A percentile compares a stretch with the other conserved stretches of the same genome.
These are phyloP conservation scores for Candida ipomoeae DNA, from an alignment of 805 yeast species.

Conservation along the genomic window DNA sequence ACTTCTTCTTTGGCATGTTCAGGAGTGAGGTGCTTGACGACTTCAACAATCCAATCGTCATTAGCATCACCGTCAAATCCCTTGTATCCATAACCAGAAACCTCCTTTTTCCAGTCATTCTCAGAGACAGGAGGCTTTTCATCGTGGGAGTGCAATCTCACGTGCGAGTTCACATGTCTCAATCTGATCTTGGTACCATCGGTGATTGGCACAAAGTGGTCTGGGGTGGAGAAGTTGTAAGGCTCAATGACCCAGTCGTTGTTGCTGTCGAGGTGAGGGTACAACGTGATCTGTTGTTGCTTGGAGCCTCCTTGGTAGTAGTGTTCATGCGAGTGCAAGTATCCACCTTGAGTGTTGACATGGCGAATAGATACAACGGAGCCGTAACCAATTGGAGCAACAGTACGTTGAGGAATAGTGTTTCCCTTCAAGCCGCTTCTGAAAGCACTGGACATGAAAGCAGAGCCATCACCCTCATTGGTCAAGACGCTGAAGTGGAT, in stretches of 20 bases:
- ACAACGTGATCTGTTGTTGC: conserved; percentile 78
- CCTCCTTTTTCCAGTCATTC: conserved; percentile 83
- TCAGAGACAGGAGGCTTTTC: conserved; percentile 74
- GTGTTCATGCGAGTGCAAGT: conserved; percentile 75
- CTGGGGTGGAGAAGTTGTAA: conserved; percentile 54
- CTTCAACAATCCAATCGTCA: conserved; percentile 77
- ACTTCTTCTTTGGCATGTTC: conserved; percentile 51
- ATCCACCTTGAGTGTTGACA: conserved; percentile 69
- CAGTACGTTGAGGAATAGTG: conserved; percentile 53
- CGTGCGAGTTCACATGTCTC: conserved; percentile 50
- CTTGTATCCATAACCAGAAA: conserved; percentile 68
- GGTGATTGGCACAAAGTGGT: conserved; percentile 57
- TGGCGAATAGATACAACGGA: conserved; percentile 67
- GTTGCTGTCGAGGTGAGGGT: conserved; percentile 73
- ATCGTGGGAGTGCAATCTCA: conserved; percentile 81
- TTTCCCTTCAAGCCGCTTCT: conserved; percentile 60
- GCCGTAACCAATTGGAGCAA: conserved; percentile 69
- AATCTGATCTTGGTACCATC: conserved; percentile 72
- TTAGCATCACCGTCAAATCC: conserved; percentile 81
- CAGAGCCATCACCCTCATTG: conserved; percentile 66
- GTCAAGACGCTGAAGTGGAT: conserved; percentile 57
- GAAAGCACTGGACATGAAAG: conserved; percentile 70
- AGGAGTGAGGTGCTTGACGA: conserved; percentile 50
- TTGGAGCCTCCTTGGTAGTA: conserved; percentile 73
- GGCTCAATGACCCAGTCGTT: conserved; percentile 71